These are phyloP conservation scores for Alternaria sp. DNA, from an alignment of 2,329 filamentous ascomycete genomes.

Conservation along the genomic window DNA sequence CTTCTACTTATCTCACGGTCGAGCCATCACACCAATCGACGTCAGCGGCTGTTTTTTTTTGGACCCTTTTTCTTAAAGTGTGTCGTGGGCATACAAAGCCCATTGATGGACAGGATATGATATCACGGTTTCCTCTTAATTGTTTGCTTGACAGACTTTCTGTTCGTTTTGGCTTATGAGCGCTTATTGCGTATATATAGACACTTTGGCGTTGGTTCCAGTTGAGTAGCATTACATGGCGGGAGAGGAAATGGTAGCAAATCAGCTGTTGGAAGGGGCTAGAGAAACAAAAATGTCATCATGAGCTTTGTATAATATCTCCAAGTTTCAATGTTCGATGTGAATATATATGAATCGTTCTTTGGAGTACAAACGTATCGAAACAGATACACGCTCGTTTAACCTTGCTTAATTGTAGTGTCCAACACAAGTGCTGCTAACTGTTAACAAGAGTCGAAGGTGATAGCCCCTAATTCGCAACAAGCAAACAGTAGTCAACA, in stretches of 20 bases:
- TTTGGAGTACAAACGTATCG: too few species aligned
- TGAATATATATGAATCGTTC: too few species aligned
- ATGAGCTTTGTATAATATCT: neutral
- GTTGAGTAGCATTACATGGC: constrained; percentile 2
- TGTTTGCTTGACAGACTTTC: neutral
- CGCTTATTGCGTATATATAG: neutral
- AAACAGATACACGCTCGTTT: too few species aligned
- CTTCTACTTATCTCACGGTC: neutral
- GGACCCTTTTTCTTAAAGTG: neutral
- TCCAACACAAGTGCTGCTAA: too few species aligned
- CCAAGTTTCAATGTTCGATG: too few species aligned
- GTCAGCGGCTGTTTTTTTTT: neutral
- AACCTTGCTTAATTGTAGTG: too few species aligned
- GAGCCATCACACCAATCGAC: neutral
- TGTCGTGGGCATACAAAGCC: neutral
- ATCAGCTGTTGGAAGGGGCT: neutral
- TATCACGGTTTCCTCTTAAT: constrained; percentile 5
- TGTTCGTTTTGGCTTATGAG: neutral
- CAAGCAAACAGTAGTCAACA: too few species aligned
- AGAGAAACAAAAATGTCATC: neutral
- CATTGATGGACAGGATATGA: neutral
- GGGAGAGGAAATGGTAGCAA: neutral
- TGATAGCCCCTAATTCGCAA: too few species aligned
- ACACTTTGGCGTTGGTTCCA: neutral
- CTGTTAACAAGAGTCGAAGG: too few species aligned